A percentile compares a stretch with the other conserved stretches of the same genome.
These are phyloP conservation scores for Kitagawia praeruptora DNA, from an alignment of 129 eudicot genomes.

Conservation along the genomic window DNA sequence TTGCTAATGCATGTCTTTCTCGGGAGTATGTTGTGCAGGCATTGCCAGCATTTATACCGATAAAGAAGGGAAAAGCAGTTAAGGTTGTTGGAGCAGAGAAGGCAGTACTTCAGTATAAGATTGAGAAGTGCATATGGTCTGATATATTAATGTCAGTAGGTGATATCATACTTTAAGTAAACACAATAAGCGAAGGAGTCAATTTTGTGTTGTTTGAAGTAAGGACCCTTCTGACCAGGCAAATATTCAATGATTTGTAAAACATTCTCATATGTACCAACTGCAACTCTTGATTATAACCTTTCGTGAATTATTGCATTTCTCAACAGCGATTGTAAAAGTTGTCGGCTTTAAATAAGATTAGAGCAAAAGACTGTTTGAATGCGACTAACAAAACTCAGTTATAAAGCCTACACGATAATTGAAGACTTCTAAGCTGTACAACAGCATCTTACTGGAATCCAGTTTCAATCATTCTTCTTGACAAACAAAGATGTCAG, in stretches of 20 bases:
- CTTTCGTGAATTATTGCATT: not conserved
- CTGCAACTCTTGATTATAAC: not conserved
- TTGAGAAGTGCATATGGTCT: constrained; percentile 60
- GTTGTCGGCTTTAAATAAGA: not conserved
- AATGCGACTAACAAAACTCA: too few relatives aligned
- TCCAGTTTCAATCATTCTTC: too few relatives aligned
- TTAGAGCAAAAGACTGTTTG: not conserved
- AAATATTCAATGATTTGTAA: not conserved
- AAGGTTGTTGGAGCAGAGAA: constrained; percentile 67
- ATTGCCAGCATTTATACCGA: constrained; percentile 66
- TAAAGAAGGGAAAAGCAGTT: constrained; percentile 59
- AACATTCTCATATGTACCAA: not conserved
- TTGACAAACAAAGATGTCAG: too few relatives aligned
- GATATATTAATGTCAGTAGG: too few relatives aligned
- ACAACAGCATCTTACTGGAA: too few relatives aligned
- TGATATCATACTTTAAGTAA: not conserved
- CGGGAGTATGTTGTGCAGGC: constrained; percentile 50
- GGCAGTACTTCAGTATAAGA: constrained; percentile 58
- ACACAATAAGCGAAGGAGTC: not conserved
- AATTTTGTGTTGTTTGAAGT: not conserved
- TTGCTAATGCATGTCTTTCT: not conserved
- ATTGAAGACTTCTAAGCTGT: not conserved
- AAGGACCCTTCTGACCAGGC: not conserved
- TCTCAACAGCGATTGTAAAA: not conserved
- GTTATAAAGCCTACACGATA: not conserved